Base-by-base conservation (phyloP, 2,329 filamentous ascomycete species). In the Paecilomyces dactylethromorphus region DNA sequence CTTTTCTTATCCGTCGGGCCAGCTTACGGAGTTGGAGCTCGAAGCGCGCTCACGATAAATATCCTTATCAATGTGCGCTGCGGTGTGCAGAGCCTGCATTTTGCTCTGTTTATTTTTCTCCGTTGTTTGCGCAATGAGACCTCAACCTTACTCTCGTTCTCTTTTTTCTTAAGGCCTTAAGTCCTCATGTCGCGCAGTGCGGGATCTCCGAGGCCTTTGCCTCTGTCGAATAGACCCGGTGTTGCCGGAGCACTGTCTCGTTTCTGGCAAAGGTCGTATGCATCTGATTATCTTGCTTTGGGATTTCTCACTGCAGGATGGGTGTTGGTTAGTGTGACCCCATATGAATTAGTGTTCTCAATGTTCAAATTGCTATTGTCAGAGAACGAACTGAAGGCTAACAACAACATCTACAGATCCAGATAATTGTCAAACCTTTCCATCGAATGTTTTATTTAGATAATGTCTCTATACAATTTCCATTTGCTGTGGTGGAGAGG, bases 401-500 rank as follows among this genome's bases (percentile, higher is more conserved):
- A 60, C 53, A 1, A 24, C 31, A 15, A 3, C 10, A 29, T 33
- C 52, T 64, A 8, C 69, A 90, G 83, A 81, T 91, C 51, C 81
- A 86, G 74, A 78, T 89, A 66, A 81, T 89, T 64, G 82, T 90
- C 66, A 87, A 88, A 61, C 94, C 94, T 0, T 97, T 97, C 72
- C 92, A 97, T 73, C 91, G 91, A 76, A 89, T 97, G 85, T 97
- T 99, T 78, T 89, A 86, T 63, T 84, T 97, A 62, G 89, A 92
- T 71, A 91, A 97, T 71, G 82, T 90, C 24, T 81, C 86, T 55
- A 91, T 97, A 60, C 87, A 91, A 63, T 97, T 89, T 69, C 94
- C 94, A 0, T 89, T 96, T 75, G 91, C 94, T 22, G 81, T 88
- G 58, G 76, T 88, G 55, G 92, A 99, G 74, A 85, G 92, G 62